Conservation (phyloP, 257 asterid species). For the Petunia axillaris region DNA sequence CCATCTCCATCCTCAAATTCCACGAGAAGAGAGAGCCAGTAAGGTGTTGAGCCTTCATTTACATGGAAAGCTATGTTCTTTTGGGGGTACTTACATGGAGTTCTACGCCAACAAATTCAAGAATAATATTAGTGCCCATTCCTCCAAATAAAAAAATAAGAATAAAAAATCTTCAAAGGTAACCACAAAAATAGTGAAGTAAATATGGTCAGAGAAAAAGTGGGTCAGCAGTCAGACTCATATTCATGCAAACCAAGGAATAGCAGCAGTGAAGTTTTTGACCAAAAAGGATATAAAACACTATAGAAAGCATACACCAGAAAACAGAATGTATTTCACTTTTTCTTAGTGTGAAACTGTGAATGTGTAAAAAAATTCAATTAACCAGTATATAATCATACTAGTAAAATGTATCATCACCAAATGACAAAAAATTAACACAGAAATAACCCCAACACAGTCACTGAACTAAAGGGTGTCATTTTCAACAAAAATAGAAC, state of each 20-base stretch:
- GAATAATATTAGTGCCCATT: not conserved
- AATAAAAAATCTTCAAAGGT: not conserved
- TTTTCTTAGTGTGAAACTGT: not conserved
- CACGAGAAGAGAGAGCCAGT: slow-evolving; percentile 84
- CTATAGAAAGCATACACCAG: not conserved
- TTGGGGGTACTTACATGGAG: slow-evolving; percentile 84
- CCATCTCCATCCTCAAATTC: slow-evolving; percentile 97
- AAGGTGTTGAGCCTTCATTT: slow-evolving; percentile 89
- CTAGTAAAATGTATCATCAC: not conserved
- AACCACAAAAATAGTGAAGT: not conserved
- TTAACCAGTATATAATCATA: not conserved
- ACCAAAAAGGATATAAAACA: slow-evolving; percentile 38
- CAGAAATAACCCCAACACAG: slow-evolving; percentile 13
- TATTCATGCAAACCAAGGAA: slow-evolving; percentile 29
- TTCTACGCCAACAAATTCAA: slow-evolving; percentile 46
- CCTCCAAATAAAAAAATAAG: not conserved
- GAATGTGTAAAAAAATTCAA: not conserved
- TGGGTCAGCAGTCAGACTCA: slow-evolving; percentile 22
- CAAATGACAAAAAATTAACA: not conserved
- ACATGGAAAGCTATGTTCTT: slow-evolving; percentile 85
- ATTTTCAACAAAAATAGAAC: slow-evolving; percentile 24
- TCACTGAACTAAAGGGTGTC: slow-evolving; percentile 29
- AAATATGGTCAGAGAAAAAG: not conserved
- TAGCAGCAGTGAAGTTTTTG: slow-evolving; percentile 32
- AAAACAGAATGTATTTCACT: not conserved